phyloP scores from a whole-genome alignment of 2,329 filamentous ascomycete species.

The Fusarium praegraminearum region DNA sequence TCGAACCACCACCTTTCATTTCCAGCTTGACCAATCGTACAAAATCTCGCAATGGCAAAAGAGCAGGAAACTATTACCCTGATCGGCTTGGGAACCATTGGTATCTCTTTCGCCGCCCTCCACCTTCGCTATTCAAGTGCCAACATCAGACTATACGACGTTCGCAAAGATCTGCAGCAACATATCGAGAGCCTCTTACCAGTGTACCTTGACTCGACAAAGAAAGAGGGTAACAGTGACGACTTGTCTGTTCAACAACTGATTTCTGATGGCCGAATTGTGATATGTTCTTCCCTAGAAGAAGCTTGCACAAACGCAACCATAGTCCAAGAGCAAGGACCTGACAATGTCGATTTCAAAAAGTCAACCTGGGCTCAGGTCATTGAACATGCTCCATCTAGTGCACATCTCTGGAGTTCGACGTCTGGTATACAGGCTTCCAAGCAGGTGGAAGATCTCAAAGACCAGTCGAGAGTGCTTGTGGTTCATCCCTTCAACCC shows the following conservation, averaged over 20 bases:
- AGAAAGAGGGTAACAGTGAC: not conserved
- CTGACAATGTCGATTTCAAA: conserved; percentile 37
- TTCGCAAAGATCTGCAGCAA: conserved; percentile 28
- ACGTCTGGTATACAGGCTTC: conserved; percentile 36
- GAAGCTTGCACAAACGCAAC: conserved; percentile 22
- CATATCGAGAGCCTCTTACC: conserved; percentile 30
- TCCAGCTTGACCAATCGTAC: too few species aligned
- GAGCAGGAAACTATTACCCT: conserved; percentile 30
- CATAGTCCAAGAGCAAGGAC: conserved; percentile 40
- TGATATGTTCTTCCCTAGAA: conserved; percentile 25
- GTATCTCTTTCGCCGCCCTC: conserved; percentile 29
- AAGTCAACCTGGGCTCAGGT: conserved; percentile 32
- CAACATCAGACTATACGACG: conserved; percentile 26
- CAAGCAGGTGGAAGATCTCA: conserved; percentile 24
- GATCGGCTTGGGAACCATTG: conserved; percentile 35
- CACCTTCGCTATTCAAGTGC: conserved; percentile 34
- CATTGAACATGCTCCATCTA: not conserved
- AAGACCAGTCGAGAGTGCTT: conserved; percentile 21
- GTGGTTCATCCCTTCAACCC: conserved; percentile 42
- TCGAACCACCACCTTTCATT: not conserved
- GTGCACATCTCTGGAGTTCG: conserved; percentile 34
- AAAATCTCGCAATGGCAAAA: not conserved
- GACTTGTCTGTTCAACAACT: not conserved
- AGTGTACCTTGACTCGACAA: conserved; percentile 19
- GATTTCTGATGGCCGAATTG: conserved; percentile 3